Evolutionary conservation across 148 eudicot genomes (phyloP).

Genomic region (Oxyria digyna): DNA sequence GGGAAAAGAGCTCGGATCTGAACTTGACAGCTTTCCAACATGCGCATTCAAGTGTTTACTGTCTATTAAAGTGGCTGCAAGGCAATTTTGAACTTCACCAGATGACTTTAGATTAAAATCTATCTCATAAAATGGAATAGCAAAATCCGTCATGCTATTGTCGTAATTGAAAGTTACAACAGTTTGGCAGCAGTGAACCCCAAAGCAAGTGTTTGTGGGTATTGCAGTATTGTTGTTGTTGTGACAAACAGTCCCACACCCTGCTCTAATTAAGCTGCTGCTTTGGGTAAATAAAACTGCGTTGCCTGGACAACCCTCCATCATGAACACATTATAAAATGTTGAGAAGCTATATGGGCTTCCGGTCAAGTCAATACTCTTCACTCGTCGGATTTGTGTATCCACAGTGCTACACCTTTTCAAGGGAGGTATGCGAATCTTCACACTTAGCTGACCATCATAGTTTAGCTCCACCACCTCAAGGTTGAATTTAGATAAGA

Average conservation of each 20-base stretch:
- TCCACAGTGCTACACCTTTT: not conserved
- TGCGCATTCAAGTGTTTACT: not conserved
- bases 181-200: not conserved
- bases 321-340: not conserved
- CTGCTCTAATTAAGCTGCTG: not conserved
- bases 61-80: not conserved
- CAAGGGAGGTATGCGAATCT: not conserved
- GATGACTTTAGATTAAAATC: not conserved
- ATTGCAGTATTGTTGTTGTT: not conserved
- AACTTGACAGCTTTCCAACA: not conserved
- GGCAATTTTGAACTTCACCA: not conserved
- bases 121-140: too few relatives aligned
- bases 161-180: too few relatives aligned
- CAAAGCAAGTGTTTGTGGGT: not conserved
- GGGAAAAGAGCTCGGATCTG: not conserved
- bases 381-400: too few relatives aligned
- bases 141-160: too few relatives aligned
- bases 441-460: not conserved
- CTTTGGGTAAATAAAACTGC: not conserved
- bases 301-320: not conserved
- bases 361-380: too few relatives aligned
- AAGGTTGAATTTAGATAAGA: not conserved
- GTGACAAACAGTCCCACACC: slow-evolving; percentile 3
- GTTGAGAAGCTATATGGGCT: not conserved
- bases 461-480: not conserved